Base-by-base conservation (phyloP, 345 rosid genomes). In the Populus tremula region DNA sequence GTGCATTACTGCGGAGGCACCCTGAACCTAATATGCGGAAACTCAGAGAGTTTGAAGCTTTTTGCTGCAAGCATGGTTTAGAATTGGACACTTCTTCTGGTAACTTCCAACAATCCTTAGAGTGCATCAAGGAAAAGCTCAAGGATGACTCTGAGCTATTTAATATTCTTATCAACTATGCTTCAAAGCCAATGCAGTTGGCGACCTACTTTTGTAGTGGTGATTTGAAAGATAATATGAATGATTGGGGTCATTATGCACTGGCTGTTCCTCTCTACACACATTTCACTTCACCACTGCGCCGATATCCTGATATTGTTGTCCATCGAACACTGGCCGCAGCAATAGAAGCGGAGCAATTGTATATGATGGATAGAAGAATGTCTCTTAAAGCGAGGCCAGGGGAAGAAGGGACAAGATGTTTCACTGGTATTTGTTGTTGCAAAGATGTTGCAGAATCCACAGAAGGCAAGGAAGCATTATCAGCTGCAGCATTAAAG, bases 271-370 rank as follows among this genome's bases (percentile, higher is more conserved):
- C 97, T 81, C 78, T 91, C 35, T 93, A 92, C 78, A 95, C 99
- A 21, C 99, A 95, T 87, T 95, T 93, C 78, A 93, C 99, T 77
- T 88, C 99, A 61, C 99, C 99, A 16, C 77, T 95, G 71, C 90
- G 99, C 67, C 88, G 98, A 33, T 93, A 95, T 85, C 90, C 97
- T 6, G 99, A 95, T 82, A 85, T 95, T 70, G 81, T 95, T 23
- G 99, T 95, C 47, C 99, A 95, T 85, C 90, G 97, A 47, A 87
- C 86, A n/a, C 43, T 95, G 87, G 90, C 96, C 38, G 98, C 98
- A 36, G 91, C 91, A 71, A 69, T 92, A 67, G 99, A 93, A 75
- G 93, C 98, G 43, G 98, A 93, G 83, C 83, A 87, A 50, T 67
- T 77, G 73, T 91, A 78, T 78, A 61, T 83, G 78, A 85, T 81